Base-by-base conservation (phyloP, 306 rosid genomes). In the Trifolium subterraneum region DNA sequence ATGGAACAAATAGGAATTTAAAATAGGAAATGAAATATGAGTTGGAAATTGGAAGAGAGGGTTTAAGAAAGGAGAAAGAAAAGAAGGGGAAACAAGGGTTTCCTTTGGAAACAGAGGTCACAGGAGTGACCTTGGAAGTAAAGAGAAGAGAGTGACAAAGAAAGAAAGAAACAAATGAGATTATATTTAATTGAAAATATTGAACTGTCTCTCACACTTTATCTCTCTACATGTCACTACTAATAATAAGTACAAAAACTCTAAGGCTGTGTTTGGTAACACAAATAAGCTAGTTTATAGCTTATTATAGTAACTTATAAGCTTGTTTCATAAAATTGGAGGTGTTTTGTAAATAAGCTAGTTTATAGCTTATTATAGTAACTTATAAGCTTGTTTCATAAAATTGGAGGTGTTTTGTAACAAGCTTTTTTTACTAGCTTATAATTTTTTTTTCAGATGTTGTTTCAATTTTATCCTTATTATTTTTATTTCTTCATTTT, bases 71-170 rank as follows among this genome's bases (percentile, higher is more conserved):
- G 41, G 16, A 9, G 6, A 48, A 33, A 60, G 39, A 73, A 19
- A 23, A 66, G 70, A 55, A 72, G 66, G 29, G 20, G 63, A 62
- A 78, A 71, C 22, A 78, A 79, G 77, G 76, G 72, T 42, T 80
- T 80, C 60, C 70, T 44, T 70, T 63, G 64, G 66, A 70, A 80
- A 75, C 76, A 69, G 78, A 45, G 82, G 78, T 16, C 52, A 72
- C 42, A 45, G 38, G 71, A 58, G 72, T 50, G 65, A 8, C 72
- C 68, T 75, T 41, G 73, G 74, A 33, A 35, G 79, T 35, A 54
- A 70, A 67, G 74, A 64, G 74, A 35, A 23, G 45, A 56, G n/a
- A 59, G 14, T 48, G 29, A 69, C 42, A 60, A 10, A 27, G 12
- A 29, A 47, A 50, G 19, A 73, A 51, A 75, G 52, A 70, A 8